Percentiles rank a stretch among this genome's conserved stretches.
These are phyloP conservation scores for Immersiporthe knoxdaviesiana DNA, from an alignment of 2,329 filamentous ascomycete genomes.

Conservation along the genomic window DNA sequence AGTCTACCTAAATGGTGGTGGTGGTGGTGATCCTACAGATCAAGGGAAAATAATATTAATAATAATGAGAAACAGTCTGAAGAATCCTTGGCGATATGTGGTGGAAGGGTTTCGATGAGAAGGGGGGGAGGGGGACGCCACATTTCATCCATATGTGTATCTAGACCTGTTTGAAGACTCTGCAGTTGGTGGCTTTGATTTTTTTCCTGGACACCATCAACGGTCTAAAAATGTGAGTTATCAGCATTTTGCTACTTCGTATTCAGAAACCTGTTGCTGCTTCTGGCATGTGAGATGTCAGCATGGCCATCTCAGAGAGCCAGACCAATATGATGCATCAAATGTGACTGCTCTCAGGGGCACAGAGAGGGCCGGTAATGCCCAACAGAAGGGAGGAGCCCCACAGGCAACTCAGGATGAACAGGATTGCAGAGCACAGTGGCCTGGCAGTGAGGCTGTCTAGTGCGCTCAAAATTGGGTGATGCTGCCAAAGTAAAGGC, in stretches of 20 bases:
- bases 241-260: slow-evolving; percentile 12
- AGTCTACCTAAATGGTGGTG: neutral
- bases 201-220: neutral
- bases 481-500: neutral
- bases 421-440: neutral
- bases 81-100: neutral
- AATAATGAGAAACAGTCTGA: neutral
- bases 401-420: neutral
- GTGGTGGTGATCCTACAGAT: neutral
- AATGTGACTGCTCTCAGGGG: slow-evolving; percentile 14
- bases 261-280: neutral
- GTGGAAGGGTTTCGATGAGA: neutral
- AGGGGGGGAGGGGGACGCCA: neutral
- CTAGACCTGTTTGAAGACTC: neutral
- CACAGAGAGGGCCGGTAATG: neutral
- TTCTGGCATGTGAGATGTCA: slow-evolving; percentile 17
- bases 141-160: neutral
- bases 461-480: neutral
- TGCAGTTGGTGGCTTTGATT: neutral
- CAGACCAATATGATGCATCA: slow-evolving; percentile 12
- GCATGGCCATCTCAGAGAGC: slow-evolving; percentile 2
- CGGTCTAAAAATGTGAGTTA: neutral
- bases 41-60: neutral
- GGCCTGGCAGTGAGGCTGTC: neutral
- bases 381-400: neutral